Conservation (phyloP, 2,329 filamentous ascomycete genomes). For the Hymenoscyphus scutula region DNA sequence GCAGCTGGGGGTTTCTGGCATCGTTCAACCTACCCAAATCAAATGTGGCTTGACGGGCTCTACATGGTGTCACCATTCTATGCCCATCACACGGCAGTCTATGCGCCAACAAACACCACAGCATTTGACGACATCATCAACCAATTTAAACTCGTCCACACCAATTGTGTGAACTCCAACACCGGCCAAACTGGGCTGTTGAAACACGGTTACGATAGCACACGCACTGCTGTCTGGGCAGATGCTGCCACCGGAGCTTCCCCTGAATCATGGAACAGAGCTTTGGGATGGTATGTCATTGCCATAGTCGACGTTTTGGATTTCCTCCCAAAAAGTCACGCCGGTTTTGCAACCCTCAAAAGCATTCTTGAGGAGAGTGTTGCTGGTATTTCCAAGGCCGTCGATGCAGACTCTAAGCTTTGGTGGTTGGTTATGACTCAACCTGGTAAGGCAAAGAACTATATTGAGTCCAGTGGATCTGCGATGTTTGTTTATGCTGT, state of each 20-base stretch:
- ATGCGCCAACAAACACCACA: conserved; percentile 29
- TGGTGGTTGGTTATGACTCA: conserved; percentile 39
- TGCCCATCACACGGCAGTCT: conserved; percentile 29
- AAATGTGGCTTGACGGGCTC: conserved; percentile 39
- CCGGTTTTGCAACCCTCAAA: conserved; percentile 18
- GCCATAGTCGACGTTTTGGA: conserved; percentile 40
- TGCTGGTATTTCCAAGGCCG: not conserved
- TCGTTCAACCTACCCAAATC: conserved; percentile 35
- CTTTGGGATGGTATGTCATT: conserved; percentile 41
- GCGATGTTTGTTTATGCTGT: conserved; percentile 42
- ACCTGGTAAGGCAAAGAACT: conserved; percentile 34
- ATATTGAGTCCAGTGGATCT: conserved; percentile 40
- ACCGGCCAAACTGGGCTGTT: conserved; percentile 31
- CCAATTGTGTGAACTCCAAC: conserved; percentile 24
- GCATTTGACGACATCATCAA: conserved; percentile 34
- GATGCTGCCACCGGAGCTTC: conserved; percentile 37
- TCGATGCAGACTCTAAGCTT: not conserved
- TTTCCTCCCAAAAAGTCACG: conserved; percentile 26
- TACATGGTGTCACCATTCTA: conserved; percentile 45
- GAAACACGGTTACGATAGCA: conserved; percentile 39
- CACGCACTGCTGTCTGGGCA: conserved; percentile 38
- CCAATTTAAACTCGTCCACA: conserved; percentile 30
- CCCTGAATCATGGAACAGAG: conserved; percentile 41
- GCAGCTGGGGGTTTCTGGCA: conserved; percentile 54
- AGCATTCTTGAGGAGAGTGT: conserved; percentile 20